Evolutionary conservation across 1,284 basidiomycete species (phyloP), one percentile per base, ranked within the genome.

Genomic region (Sanghuangporus sanghuang): DNA sequence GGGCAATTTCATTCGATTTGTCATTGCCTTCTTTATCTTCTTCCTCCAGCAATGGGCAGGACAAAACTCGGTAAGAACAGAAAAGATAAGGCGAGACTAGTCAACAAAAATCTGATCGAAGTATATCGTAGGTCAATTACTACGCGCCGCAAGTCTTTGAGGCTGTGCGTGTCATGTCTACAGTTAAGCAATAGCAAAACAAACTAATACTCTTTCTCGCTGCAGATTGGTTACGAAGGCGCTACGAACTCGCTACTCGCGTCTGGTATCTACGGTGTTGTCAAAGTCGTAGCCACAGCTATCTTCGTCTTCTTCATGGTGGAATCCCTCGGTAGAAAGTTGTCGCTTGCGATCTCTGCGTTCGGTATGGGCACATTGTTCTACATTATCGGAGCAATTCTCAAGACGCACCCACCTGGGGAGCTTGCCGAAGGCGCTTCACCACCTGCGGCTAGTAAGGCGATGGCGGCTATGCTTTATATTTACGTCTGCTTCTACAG

Each of bases 251-350:
- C 85, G 5, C 80, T 94, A 1, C 83, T 94, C 63, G 90, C 92
- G 2, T 90, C 88, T 8, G 92, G 92, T 27, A 84, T 94, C 61
- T 95, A 94, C 70, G 92, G 91, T 61, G 79, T 92, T 71, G 81
- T 92, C 72, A 87, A 92, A 72, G 79, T 92, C 59, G 78, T 91
- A 49, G 85, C 90, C 1, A 93, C 92, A 0, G 65, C 81, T 0
- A 66, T 86, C 64, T 93, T 86, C 72, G 80, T 88, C 63, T 78
- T 81, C 69, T 74, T 85, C 73, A 75, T 85, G 67, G 80, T 84
- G 61, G 85, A 86, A 67, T 68, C 73, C 9, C 74, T 83, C n/a
- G 85, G 85, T 3, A 79, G 85, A 53, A 82, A 81, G 71, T 71
- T 76, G 54, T 82, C 87, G 6, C 74, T 89, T 14, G 78, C 89